A percentile compares a stretch with the other conserved stretches of the same genome.
These are phyloP conservation scores for Calvatia gigantea DNA, from an alignment of 768 basidiomycete genomes.

Conservation along the genomic window DNA sequence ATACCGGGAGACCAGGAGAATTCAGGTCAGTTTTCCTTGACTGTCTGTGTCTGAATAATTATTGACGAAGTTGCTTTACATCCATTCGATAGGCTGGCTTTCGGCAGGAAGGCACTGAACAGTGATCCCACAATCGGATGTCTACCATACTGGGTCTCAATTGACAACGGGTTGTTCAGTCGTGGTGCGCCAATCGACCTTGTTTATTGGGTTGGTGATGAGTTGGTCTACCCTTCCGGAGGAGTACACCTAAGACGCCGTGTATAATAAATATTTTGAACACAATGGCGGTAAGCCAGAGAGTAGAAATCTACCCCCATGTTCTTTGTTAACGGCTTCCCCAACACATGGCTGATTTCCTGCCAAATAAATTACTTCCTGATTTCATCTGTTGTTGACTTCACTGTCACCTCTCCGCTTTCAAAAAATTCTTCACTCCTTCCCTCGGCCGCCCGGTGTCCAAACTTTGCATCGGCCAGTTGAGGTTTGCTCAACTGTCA, in stretches of 20 bases:
- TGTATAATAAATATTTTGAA: too few species aligned
- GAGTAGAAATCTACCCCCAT: too few species aligned
- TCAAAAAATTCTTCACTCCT: too few species aligned
- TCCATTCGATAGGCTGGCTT: constrained; percentile 20
- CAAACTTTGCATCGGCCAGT: too few species aligned
- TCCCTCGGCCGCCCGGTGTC: too few species aligned
- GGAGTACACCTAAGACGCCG: constrained; percentile 23
- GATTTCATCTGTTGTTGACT: too few species aligned
- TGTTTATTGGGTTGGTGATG: constrained; percentile 30
- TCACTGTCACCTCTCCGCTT: too few species aligned
- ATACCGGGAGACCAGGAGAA: constrained; percentile 32
- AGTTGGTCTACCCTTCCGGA: constrained; percentile 32
- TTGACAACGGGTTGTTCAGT: constrained; percentile 24
- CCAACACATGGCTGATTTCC: too few species aligned
- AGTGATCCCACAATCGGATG: constrained; percentile 27
- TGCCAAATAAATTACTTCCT: too few species aligned
- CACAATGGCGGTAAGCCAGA: too few species aligned
- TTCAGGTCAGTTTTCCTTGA: constrained; percentile 27
- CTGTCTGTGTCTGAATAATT: neutral
- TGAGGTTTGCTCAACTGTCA: too few species aligned
- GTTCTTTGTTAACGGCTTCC: too few species aligned
- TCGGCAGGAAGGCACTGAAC: constrained; percentile 25
- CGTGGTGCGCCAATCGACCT: constrained; percentile 32
- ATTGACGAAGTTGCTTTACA: neutral
- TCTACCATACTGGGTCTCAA: constrained; percentile 30